phyloP scores from a whole-genome alignment of 495 filamentous ascomycete species.

The Choiromyces venosus region DNA sequence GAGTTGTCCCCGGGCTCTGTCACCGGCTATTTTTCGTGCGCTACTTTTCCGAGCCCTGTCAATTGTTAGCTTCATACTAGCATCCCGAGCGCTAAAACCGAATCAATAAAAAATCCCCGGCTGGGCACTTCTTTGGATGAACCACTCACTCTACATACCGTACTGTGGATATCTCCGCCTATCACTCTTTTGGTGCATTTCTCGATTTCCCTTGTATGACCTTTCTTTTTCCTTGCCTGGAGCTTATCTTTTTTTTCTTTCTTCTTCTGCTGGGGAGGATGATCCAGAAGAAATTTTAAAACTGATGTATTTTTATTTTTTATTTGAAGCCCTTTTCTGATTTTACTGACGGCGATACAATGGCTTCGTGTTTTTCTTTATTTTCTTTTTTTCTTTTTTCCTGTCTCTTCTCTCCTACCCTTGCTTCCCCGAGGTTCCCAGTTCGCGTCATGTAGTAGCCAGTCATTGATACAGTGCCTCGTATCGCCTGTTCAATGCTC shows the following conservation, averaged over 20 bases:
- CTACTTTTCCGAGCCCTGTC: constrained; percentile 20
- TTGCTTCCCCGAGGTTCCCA: background rate
- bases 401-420: background rate
- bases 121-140: constrained; percentile 31
- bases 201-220: background rate
- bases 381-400: background rate
- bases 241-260: background rate
- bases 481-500: background rate
- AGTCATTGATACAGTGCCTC: background rate
- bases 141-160: constrained; percentile 22
- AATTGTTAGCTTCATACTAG: constrained; percentile 7
- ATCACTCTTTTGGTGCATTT: background rate
- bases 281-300: background rate
- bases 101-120: constrained; percentile 32
- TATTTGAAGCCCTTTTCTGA: background rate
- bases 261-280: background rate
- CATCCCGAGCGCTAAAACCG: constrained; percentile 18
- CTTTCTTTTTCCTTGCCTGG: background rate
- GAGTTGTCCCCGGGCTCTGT: constrained; percentile 18
- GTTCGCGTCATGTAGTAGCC: background rate
- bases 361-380: background rate
- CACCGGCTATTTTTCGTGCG: constrained; percentile 31
- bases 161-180: background rate
- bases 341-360: background rate
- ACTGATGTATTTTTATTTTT: background rate